phyloP scores from a whole-genome alignment of 2,329 filamentous ascomycete genomes.

The Colletotrichum destructivum region DNA sequence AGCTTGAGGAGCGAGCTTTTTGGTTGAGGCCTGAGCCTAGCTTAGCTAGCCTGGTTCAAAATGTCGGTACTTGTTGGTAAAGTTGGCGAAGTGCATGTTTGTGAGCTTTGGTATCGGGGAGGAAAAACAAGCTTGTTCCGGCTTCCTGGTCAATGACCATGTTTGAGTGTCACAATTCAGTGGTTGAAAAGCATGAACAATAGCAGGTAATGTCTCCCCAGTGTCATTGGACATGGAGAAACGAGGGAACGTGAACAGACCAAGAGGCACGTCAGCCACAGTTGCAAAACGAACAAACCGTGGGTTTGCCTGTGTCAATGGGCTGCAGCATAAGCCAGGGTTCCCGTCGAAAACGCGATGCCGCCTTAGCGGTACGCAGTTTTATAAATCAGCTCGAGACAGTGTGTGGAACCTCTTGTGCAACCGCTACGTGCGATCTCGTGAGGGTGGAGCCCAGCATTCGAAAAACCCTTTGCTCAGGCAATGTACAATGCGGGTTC shows the following conservation, averaged over 20 bases:
- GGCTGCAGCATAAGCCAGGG: background rate
- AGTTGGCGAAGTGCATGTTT: conserved; percentile 5
- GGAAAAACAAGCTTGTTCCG: no score
- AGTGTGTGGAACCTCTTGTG: background rate
- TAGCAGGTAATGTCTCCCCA: background rate
- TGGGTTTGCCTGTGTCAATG: no score
- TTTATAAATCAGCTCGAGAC: background rate
- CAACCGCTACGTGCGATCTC: background rate
- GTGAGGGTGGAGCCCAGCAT: background rate
- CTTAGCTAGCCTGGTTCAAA: background rate
- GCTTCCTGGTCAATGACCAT: background rate
- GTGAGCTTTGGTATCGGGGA: background rate
- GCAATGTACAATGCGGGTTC: background rate
- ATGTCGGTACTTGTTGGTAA: background rate
- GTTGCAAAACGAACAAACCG: background rate
- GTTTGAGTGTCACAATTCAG: background rate
- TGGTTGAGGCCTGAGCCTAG: background rate
- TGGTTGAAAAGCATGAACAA: background rate
- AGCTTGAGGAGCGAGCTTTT: background rate
- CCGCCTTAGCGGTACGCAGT: background rate
- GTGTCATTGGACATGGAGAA: background rate
- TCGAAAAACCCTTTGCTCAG: background rate
- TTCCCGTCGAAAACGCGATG: background rate
- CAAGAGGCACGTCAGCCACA: background rate
- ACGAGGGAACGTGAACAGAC: no score